Percentiles rank a stretch among this genome's conserved stretches.
These are phyloP conservation scores for Trichophyton equinum DNA, from an alignment of 2,329 filamentous ascomycete genomes.

Conservation along the genomic window DNA sequence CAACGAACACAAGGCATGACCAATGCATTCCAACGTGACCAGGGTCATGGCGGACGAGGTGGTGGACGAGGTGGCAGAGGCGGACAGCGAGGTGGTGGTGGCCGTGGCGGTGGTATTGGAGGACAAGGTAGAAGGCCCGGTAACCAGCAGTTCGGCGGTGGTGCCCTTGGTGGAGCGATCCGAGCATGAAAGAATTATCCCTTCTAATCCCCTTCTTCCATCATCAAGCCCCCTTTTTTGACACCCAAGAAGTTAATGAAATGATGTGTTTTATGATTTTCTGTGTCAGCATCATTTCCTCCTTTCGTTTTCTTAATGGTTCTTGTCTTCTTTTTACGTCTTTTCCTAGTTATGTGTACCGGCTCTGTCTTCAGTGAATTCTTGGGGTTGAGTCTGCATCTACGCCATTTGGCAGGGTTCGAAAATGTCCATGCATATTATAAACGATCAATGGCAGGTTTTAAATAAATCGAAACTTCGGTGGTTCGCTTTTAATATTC, in stretches of 20 bases:
- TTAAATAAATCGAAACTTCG: neutral
- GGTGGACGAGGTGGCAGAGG: slow-evolving; percentile 50
- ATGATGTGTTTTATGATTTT: slow-evolving; percentile 9
- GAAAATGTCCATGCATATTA: slow-evolving; percentile 1
- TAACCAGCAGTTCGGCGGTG: slow-evolving; percentile 39
- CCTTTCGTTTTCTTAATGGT: neutral
- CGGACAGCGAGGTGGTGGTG: slow-evolving; percentile 29
- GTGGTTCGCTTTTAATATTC: neutral
- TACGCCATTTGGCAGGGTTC: slow-evolving; percentile 11
- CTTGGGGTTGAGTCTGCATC: slow-evolving; percentile 11
- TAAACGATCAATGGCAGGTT: neutral
- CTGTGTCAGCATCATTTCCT: slow-evolving; percentile 3
- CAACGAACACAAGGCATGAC: slow-evolving; percentile 91
- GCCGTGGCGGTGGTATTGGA: slow-evolving; percentile 28
- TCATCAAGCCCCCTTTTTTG: slow-evolving; percentile 7
- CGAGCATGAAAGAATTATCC: slow-evolving; percentile 32
- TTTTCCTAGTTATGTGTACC: slow-evolving; percentile 3
- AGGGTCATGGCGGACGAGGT: slow-evolving; percentile 57
- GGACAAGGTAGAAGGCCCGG: slow-evolving; percentile 34
- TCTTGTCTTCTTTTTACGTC: neutral
- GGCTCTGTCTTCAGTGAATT: slow-evolving; percentile 6
- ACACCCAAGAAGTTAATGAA: slow-evolving; percentile 4
- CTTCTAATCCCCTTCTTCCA: slow-evolving; percentile 8
- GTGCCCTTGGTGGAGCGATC: slow-evolving; percentile 40
- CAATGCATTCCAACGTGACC: slow-evolving; percentile 89